These are phyloP conservation scores for Polysphondylium violaceum DNA, from an alignment of 78 protist species.

Conservation along the genomic window DNA sequence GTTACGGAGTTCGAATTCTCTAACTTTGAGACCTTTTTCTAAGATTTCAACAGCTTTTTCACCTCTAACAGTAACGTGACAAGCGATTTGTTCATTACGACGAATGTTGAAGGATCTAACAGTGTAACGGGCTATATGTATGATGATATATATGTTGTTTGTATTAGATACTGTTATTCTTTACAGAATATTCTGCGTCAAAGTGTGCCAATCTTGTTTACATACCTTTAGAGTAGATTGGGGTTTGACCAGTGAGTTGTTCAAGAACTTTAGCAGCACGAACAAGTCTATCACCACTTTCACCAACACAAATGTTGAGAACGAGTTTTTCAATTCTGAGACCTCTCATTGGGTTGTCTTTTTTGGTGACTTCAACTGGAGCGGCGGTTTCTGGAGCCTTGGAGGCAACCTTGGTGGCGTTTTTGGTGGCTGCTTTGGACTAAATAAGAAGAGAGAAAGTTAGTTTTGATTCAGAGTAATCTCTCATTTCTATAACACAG, in stretches of 20 bases:
- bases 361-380: conserved; percentile 28
- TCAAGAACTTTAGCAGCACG: conserved; percentile 99
- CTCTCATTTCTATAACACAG: no score
- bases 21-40: conserved; percentile 95
- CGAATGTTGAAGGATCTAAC: conserved; percentile 98
- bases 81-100: conserved; percentile 98
- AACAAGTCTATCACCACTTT: conserved; percentile 98
- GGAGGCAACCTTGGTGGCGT: conserved; percentile 65
- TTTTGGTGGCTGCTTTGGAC: conserved; percentile 42
- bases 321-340: conserved; percentile 96
- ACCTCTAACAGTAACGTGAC: conserved; percentile 99
- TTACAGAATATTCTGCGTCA: neutral
- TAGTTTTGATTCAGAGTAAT: no score
- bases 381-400: conserved; percentile 26
- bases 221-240: conserved; percentile 94
- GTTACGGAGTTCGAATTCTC: conserved; percentile 97
- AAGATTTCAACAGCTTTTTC: conserved; percentile 98
- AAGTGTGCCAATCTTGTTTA: neutral
- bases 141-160: neutral
- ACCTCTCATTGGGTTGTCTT: conserved; percentile 92
- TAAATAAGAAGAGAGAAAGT: no score
- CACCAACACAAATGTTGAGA: conserved; percentile 99
- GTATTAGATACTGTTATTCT: neutral
- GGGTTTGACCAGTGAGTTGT: conserved; percentile 98
- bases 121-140: conserved; percentile 96